Conservation (phyloP, 805 yeast species). For the Millerago galiae region DNA sequence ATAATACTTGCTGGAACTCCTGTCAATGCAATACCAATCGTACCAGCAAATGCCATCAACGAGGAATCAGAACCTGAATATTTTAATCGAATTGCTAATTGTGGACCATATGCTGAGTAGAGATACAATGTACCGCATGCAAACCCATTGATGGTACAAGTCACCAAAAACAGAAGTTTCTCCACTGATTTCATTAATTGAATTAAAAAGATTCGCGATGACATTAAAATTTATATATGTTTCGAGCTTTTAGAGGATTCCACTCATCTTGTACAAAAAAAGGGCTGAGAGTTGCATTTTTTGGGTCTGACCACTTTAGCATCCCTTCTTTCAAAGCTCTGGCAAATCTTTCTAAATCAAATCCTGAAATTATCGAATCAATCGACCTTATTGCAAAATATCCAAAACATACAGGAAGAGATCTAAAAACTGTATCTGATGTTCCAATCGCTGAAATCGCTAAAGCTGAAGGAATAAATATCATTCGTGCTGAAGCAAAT, state of each 20-base stretch:
- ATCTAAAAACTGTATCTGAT: slow-evolving; percentile 37
- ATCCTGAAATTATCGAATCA: slow-evolving; percentile 19
- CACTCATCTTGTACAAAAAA: background rate
- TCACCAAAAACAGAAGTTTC: slow-evolving; percentile 7
- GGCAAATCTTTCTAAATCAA: slow-evolving; percentile 18
- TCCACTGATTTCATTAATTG: background rate
- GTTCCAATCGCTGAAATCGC: slow-evolving; percentile 49
- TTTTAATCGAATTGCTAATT: slow-evolving; percentile 50
- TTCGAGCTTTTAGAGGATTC: background rate
- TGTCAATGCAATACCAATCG: slow-evolving; percentile 52
- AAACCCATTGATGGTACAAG: slow-evolving; percentile 35
- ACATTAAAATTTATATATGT: no score
- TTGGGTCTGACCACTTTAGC: slow-evolving; percentile 75
- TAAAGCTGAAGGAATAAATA: slow-evolving; percentile 24
- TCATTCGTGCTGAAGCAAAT: slow-evolving; percentile 47
- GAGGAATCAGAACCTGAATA: slow-evolving; percentile 62
- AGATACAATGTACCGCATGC: slow-evolving; percentile 71
- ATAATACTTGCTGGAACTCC: slow-evolving; percentile 67
- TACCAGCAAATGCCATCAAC: slow-evolving; percentile 58
- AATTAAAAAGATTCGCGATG: no score
- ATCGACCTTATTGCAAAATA: slow-evolving; percentile 60
- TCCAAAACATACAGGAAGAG: slow-evolving; percentile 61
- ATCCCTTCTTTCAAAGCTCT: slow-evolving; percentile 42
- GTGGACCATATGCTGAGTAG: slow-evolving; percentile 75
- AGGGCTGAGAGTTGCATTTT: slow-evolving; percentile 45